Evolutionary conservation across 805 yeast genomes (phyloP).

Genomic region (Lachancea sp.): DNA sequence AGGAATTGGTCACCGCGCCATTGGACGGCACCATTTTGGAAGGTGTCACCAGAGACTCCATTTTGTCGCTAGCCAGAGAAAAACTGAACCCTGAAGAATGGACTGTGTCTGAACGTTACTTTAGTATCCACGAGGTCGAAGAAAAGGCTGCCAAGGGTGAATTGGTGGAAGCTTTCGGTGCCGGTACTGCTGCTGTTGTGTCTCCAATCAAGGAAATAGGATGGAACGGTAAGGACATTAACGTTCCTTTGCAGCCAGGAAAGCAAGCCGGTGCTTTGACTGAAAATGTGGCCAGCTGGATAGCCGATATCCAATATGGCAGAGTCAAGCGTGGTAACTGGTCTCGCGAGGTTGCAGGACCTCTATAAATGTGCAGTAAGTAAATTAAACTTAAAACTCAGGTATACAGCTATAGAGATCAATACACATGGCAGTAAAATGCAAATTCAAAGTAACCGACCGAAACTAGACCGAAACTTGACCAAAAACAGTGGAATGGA

Average conservation of each 20-base stretch:
- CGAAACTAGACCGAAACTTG: too few relatives aligned
- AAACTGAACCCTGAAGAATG: slow-evolving; percentile 71
- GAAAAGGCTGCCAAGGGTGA: slow-evolving; percentile 75
- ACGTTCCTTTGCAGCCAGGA: slow-evolving; percentile 75
- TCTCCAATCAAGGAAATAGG: slow-evolving; percentile 88
- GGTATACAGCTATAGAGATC: too few relatives aligned
- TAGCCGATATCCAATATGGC: slow-evolving; percentile 87
- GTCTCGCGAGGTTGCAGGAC: slow-evolving; percentile 34
- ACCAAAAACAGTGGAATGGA: too few relatives aligned
- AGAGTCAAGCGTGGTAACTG: slow-evolving; percentile 56
- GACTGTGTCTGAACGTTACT: slow-evolving; percentile 78
- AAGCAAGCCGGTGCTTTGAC: slow-evolving; percentile 77
- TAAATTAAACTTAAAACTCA: too few relatives aligned
- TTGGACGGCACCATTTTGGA: slow-evolving; percentile 94
- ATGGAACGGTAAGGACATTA: slow-evolving; percentile 64
- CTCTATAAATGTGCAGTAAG: background rate
- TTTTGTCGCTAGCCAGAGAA: slow-evolving; percentile 68
- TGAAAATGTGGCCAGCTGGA: slow-evolving; percentile 74
- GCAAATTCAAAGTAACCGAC: too few relatives aligned
- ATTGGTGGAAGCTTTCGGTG: slow-evolving; percentile 89
- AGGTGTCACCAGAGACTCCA: slow-evolving; percentile 93
- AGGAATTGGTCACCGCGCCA: slow-evolving; percentile 93
- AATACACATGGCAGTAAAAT: too few relatives aligned
- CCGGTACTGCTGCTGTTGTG: slow-evolving; percentile 97
- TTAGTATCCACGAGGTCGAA: slow-evolving; percentile 71